A percentile compares a stretch with the other conserved stretches of the same genome.
These are phyloP conservation scores for Geosmithia flava DNA, from an alignment of 2,329 filamentous ascomycete species.

Conservation along the genomic window DNA sequence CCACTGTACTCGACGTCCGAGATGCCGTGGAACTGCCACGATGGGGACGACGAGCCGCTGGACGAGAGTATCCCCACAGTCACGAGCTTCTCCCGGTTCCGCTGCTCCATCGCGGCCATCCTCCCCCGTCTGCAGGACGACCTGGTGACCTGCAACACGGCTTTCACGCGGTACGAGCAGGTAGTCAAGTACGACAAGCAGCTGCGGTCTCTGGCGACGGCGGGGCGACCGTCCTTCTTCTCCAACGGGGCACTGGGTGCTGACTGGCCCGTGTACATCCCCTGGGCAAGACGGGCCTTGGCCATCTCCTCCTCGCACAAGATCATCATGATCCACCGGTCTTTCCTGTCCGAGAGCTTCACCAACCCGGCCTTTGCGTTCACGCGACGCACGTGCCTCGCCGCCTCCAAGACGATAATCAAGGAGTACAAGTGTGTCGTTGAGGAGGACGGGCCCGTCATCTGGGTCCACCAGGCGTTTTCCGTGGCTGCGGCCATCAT, in stretches of 20 bases:
- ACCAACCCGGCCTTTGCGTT: conserved; percentile 17
- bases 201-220: conserved; percentile 18
- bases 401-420: conserved; percentile 24
- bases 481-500: conserved; percentile 15
- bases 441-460: conserved; percentile 9
- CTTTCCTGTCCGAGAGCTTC: conserved; percentile 19
- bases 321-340: conserved; percentile 27
- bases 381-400: conserved; percentile 21
- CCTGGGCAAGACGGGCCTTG: conserved; percentile 19
- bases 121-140: conserved; percentile 20
- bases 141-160: conserved; percentile 16
- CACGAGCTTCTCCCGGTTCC: conserved; percentile 14
- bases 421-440: conserved; percentile 10
- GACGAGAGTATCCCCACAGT: conserved; percentile 10
- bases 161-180: conserved; percentile 21
- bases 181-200: conserved; percentile 18
- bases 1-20: conserved; percentile 18
- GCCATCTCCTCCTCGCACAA: conserved; percentile 24
- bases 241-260: conserved; percentile 12
- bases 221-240: conserved; percentile 15
- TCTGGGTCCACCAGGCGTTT: conserved; percentile 16
- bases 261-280: conserved; percentile 16
- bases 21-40: conserved; percentile 19
- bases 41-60: conserved; percentile 12
- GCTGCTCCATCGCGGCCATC: conserved; percentile 16